Percentiles rank a stretch among this genome's conserved stretches.
phyloP scores from a whole-genome alignment of 495 filamentous ascomycete species.

The Talaromyces borbonicus region DNA sequence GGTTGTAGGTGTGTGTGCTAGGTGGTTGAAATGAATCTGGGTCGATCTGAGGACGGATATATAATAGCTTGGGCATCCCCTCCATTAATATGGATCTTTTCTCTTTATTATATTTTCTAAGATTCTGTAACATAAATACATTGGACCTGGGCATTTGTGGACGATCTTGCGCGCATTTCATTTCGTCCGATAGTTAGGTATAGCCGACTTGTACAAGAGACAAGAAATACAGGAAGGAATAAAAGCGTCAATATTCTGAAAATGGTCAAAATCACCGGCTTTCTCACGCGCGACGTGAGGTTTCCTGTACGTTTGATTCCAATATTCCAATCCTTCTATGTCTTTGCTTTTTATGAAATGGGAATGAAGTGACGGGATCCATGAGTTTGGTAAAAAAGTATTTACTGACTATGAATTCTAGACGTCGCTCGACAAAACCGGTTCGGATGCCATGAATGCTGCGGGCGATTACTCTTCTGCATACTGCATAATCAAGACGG shows the following conservation, averaged over 20 bases:
- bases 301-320: constrained; percentile 55
- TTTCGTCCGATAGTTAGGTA: too few species aligned
- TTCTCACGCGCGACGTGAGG: constrained; percentile 73
- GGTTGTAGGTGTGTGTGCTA: background rate
- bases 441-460: constrained; percentile 95
- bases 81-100: constrained; percentile 6
- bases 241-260: too few species aligned
- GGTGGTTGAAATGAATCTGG: background rate
- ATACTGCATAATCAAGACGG: constrained; percentile 84
- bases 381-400: background rate
- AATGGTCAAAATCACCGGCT: constrained; percentile 74
- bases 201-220: background rate
- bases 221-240: constrained; percentile 10
- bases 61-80: constrained; percentile 20
- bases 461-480: constrained; percentile 88
- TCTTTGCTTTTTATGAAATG: too few species aligned
- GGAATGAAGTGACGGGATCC: too few species aligned
- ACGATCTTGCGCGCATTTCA: too few species aligned
- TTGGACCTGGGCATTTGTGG: too few species aligned
- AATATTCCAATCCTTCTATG: background rate
- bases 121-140: too few species aligned
- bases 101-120: background rate
- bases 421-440: constrained; percentile 91
- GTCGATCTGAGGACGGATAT: constrained; percentile 6
- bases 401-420: constrained; percentile 12